Evolutionary conservation across 768 basidiomycete genomes (phyloP).

Genomic region (Boletus subparvulus): DNA sequence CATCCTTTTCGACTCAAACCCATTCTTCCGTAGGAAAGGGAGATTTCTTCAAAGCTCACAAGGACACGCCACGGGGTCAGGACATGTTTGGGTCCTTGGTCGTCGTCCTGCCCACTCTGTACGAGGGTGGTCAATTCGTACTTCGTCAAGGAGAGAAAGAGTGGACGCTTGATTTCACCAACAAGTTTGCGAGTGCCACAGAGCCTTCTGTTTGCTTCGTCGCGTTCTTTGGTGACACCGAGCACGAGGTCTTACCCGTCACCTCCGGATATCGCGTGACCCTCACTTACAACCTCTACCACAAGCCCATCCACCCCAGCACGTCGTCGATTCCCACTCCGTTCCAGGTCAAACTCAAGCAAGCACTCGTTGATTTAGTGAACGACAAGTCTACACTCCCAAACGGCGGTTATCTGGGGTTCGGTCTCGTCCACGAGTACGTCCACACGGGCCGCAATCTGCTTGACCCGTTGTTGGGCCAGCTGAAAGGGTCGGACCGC

Average conservation of each 20-base stretch:
- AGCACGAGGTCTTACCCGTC: slow-evolving; percentile 47
- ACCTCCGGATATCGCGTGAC: too few relatives aligned
- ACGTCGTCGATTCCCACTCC: neutral
- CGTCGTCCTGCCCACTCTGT: slow-evolving; percentile 44
- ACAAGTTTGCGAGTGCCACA: neutral
- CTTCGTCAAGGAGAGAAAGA: slow-evolving; percentile 4
- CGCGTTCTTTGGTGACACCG: slow-evolving; percentile 45
- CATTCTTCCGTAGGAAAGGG: neutral
- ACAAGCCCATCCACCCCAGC: neutral
- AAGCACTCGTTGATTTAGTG: neutral
- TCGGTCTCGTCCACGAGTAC: slow-evolving; percentile 16
- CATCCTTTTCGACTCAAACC: neutral
- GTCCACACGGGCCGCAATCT: neutral
- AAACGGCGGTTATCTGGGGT: slow-evolving; percentile 13
- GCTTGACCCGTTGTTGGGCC: neutral
- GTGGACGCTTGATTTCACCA: slow-evolving; percentile 1
- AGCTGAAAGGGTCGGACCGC: slow-evolving; percentile 15
- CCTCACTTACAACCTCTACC: slow-evolving; percentile 42
- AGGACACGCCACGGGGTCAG: slow-evolving; percentile 35
- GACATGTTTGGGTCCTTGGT: slow-evolving; percentile 55
- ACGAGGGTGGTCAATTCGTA: slow-evolving; percentile 13
- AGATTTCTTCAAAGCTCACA: slow-evolving; percentile 10
- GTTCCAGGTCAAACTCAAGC: neutral
- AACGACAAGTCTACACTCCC: slow-evolving; percentile 2
- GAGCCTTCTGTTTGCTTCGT: slow-evolving; percentile 33